These are phyloP conservation scores for Aegilops speltoides DNA, from an alignment of 176 grass and related monocot species.

Conservation along the genomic window DNA sequence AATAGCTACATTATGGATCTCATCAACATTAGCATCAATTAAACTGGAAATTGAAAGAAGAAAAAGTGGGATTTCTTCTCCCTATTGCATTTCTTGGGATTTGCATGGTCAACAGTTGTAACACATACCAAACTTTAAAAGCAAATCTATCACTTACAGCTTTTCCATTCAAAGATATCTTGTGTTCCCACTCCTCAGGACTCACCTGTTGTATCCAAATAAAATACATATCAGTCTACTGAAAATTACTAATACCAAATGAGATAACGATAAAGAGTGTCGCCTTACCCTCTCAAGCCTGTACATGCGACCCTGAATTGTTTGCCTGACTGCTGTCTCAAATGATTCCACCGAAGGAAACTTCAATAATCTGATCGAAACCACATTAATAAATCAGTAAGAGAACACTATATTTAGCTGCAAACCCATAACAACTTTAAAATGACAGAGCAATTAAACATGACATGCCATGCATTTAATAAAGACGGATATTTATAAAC, in stretches of 20 bases:
- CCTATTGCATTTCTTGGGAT: background rate
- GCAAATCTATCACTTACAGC: constrained; percentile 63
- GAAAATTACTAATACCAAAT: constrained; percentile 20
- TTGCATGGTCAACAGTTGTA: background rate
- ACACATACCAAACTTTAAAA: constrained; percentile 13
- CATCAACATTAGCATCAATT: background rate
- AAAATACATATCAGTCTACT: constrained; percentile 22
- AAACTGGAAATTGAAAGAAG: background rate
- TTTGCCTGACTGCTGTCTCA: constrained; percentile 45
- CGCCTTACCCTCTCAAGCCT: constrained; percentile 55
- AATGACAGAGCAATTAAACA: background rate
- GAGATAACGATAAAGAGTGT: constrained; percentile 5
- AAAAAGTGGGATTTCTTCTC: background rate
- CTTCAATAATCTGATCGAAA: constrained; percentile 63
- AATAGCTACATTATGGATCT: background rate
- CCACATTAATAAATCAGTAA: background rate
- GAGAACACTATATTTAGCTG: constrained; percentile 1
- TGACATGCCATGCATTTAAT: background rate
- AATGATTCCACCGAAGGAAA: constrained; percentile 68
- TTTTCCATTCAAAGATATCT: constrained; percentile 69
- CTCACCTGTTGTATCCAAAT: constrained; percentile 46
- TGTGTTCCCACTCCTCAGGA: constrained; percentile 67
- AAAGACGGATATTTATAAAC: background rate
- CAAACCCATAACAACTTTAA: background rate
- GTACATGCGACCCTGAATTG: constrained; percentile 42